phyloP scores from a whole-genome alignment of 2,329 filamentous ascomycete species.

The Trichoderma citrinoviride region DNA sequence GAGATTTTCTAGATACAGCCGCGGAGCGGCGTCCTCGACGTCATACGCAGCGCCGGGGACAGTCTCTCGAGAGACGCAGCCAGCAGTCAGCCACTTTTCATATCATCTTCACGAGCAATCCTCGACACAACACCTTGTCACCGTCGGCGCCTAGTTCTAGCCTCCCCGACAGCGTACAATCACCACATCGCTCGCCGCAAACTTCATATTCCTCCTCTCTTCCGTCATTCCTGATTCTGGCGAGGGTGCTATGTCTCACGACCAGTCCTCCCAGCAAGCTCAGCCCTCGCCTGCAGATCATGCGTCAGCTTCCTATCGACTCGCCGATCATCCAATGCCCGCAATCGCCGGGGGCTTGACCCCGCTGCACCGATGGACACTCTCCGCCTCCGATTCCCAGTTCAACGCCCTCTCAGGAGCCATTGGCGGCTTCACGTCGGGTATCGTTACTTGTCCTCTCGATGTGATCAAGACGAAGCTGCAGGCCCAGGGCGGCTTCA shows the following conservation, averaged over 20 bases:
- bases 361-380: constrained; percentile 55
- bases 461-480: constrained; percentile 99
- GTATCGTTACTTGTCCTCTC: constrained; percentile 91
- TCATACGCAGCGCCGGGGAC: constrained; percentile 7
- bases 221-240: background rate
- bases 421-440: constrained; percentile 85
- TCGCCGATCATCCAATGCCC: constrained; percentile 36
- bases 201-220: background rate
- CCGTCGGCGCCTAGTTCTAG: background rate
- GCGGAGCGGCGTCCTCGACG: constrained; percentile 12
- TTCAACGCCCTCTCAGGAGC: constrained; percentile 87
- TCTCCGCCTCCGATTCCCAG: constrained; percentile 56
- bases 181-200: background rate
- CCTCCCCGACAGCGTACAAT: background rate
- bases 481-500: constrained; percentile 88
- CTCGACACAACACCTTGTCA: background rate
- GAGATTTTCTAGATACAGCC: background rate
- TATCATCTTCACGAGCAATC: constrained; percentile 1
- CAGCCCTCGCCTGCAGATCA: constrained; percentile 36
- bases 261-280: constrained; percentile 41
- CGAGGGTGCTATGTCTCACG: constrained; percentile 47
- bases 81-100: background rate
- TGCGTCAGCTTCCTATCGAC: constrained; percentile 38
- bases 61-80: background rate
- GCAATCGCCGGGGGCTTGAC: constrained; percentile 36